Percentiles rank a stretch among this genome's conserved stretches.
These are phyloP conservation scores for Clonostachys rosea DNA, from an alignment of 2,329 filamentous ascomycete species.

Conservation along the genomic window DNA sequence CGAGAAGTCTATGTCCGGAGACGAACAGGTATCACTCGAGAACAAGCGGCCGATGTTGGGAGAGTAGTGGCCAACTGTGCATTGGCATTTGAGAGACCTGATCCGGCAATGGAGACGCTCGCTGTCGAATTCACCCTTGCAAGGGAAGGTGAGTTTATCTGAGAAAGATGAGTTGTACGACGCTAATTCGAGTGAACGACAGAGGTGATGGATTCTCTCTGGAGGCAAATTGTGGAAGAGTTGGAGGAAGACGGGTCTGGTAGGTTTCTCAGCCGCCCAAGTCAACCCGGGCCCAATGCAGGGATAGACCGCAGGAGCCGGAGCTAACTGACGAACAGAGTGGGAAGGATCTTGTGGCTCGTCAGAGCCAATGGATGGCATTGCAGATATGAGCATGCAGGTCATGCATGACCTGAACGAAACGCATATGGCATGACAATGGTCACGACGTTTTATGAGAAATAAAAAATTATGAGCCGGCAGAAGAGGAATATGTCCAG, in stretches of 20 bases:
- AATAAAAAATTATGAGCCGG: too few relatives aligned
- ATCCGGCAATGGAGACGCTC: slow-evolving; percentile 7
- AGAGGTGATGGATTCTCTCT: slow-evolving; percentile 43
- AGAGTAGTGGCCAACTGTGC: slow-evolving; percentile 33
- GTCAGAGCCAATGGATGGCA: slow-evolving; percentile 48
- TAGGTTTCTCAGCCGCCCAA: slow-evolving; percentile 30
- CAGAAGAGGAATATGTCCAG: too few relatives aligned
- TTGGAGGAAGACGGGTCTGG: slow-evolving; percentile 55
- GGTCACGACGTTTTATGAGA: too few relatives aligned
- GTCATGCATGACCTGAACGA: slow-evolving; percentile 33
- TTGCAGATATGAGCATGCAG: slow-evolving; percentile 39
- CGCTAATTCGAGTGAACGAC: slow-evolving; percentile 2
- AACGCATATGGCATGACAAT: neutral
- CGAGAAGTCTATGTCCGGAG: slow-evolving; percentile 38
- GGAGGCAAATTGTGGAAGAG: slow-evolving; percentile 50
- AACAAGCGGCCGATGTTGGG: slow-evolving; percentile 34
- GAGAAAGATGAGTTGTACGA: neutral
- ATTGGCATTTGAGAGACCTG: too few relatives aligned
- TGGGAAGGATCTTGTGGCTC: slow-evolving; percentile 52
- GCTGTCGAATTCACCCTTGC: neutral
- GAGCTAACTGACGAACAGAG: slow-evolving; percentile 26
- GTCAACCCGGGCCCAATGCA: neutral
- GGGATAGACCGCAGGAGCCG: slow-evolving; percentile 4
- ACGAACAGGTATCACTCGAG: slow-evolving; percentile 31
- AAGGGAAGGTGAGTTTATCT: neutral